Conservation (phyloP, 2,329 filamentous ascomycete genomes). For the Cordyceps farinosa region DNA sequence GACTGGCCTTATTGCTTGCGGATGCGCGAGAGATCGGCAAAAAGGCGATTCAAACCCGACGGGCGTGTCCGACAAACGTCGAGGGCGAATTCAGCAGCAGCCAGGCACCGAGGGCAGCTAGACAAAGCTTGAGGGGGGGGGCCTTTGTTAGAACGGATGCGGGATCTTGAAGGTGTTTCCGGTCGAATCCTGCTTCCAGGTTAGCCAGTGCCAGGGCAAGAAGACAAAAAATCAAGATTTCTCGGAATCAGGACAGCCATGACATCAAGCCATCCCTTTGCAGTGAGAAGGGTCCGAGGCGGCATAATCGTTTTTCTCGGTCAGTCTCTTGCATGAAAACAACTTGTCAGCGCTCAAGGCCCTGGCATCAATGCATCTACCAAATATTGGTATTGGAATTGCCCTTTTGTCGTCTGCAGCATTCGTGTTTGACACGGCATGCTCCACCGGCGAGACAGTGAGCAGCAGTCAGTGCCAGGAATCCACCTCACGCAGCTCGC, state of each 20-base stretch:
- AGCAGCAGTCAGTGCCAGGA: background rate
- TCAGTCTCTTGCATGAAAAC: background rate
- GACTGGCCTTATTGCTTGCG: background rate
- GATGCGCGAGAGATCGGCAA: constrained; percentile 3
- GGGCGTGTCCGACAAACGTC: background rate
- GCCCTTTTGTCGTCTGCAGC: constrained; percentile 9
- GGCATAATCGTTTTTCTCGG: background rate
- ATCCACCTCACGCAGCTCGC: background rate
- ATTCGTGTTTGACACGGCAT: background rate
- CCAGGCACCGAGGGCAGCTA: background rate
- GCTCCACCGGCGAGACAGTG: background rate
- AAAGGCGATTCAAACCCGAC: background rate
- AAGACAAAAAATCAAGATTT: constrained; percentile 3
- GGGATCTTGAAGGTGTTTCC: background rate
- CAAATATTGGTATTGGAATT: background rate
- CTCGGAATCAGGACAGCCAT: background rate
- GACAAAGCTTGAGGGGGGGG: background rate
- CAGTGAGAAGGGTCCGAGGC: background rate
- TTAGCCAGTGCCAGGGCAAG: background rate
- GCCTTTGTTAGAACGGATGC: background rate
- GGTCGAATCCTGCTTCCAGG: background rate
- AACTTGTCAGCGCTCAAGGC: background rate
- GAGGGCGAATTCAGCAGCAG: background rate
- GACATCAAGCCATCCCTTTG: background rate
- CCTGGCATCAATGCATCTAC: background rate